A percentile compares a stretch with the other conserved stretches of the same genome.
phyloP scores from a whole-genome alignment of 2,329 filamentous ascomycete genomes.

The Trichoderma harzianum region DNA sequence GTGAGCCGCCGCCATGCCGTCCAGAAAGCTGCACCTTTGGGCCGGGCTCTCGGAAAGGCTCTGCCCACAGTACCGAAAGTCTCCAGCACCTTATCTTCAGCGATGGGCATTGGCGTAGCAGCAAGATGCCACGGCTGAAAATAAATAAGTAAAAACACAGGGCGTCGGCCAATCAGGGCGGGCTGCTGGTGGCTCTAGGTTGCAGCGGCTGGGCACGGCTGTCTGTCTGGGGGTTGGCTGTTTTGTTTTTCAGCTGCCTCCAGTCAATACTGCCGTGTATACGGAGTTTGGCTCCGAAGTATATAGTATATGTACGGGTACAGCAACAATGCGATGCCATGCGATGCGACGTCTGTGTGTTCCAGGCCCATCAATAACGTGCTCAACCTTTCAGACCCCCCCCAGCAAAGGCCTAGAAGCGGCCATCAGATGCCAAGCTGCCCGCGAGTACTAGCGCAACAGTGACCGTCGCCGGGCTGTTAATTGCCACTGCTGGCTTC shows the following conservation, averaged over 20 bases:
- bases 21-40: background rate
- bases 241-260: background rate
- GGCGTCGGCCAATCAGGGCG: background rate
- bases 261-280: background rate
- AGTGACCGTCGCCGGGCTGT: background rate
- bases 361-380: background rate
- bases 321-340: background rate
- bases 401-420: background rate
- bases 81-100: background rate
- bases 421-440: background rate
- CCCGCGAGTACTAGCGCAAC: background rate
- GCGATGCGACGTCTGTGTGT: background rate
- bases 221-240: background rate
- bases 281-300: too few species aligned
- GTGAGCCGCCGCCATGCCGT: background rate
- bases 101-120: background rate
- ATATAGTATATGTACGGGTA: background rate
- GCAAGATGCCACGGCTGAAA: background rate
- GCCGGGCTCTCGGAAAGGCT: constrained; percentile 11
- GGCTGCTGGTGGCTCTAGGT: background rate
- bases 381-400: background rate
- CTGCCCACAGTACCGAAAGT: background rate
- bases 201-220: background rate
- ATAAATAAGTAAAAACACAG: background rate
- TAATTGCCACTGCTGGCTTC: background rate